phyloP scores from a whole-genome alignment of 2,329 filamentous ascomycete species.

The Plectosphaerella sp. region DNA sequence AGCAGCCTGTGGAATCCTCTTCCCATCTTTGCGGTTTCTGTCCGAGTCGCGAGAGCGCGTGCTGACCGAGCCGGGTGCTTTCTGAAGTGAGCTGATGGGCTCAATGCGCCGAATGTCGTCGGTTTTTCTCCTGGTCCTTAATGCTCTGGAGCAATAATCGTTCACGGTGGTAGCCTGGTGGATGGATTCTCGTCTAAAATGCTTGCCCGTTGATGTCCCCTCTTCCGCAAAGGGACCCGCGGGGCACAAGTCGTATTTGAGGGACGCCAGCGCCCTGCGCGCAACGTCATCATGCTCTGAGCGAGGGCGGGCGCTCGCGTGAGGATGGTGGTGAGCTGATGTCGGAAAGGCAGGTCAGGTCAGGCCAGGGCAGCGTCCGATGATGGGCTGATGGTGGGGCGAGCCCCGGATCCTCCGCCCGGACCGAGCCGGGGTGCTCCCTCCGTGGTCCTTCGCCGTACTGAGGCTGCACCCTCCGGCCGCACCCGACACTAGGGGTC shows the following conservation, averaged over 20 bases:
- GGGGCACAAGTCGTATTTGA: conserved; percentile 8
- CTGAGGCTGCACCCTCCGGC: background rate
- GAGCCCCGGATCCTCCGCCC: background rate
- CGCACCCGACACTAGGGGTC: background rate
- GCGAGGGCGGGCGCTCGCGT: background rate
- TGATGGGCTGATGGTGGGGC: conserved; percentile 3
- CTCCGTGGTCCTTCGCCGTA: background rate
- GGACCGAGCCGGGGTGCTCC: background rate
- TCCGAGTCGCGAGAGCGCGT: background rate
- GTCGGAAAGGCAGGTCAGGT: background rate
- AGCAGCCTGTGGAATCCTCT: conserved; percentile 15
- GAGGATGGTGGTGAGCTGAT: conserved; percentile 2
- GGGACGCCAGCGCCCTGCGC: background rate
- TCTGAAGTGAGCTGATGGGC: background rate
- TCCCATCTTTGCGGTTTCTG: conserved; percentile 5
- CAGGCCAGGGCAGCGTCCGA: background rate
- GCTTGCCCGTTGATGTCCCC: background rate
- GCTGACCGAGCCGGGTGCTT: background rate
- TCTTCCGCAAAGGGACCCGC: background rate
- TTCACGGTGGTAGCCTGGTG: background rate
- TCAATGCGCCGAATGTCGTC: background rate
- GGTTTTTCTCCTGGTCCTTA: background rate
- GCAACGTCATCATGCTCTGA: conserved; percentile 11
- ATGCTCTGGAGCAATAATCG: background rate
- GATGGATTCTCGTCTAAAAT: background rate